Evolutionary conservation across 2,329 filamentous ascomycete genomes (phyloP).

Genomic region (Trichoderma simmonsii): DNA sequence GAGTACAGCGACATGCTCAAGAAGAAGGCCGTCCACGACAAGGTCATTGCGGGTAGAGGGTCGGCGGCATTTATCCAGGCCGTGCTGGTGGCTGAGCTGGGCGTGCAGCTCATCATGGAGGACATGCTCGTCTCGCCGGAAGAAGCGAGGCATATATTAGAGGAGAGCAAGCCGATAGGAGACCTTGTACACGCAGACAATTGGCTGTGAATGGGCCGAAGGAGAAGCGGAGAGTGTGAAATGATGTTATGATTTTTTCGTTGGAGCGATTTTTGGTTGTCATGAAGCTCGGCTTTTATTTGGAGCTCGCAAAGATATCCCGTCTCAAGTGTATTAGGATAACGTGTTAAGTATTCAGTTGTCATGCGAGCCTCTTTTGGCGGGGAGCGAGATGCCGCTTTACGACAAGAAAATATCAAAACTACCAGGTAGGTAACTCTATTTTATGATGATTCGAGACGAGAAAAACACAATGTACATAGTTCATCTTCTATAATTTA

Average conservation of each 20-base stretch:
- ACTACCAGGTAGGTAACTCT: background rate
- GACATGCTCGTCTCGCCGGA: constrained; percentile 47
- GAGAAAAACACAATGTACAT: background rate
- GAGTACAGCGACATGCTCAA: constrained; percentile 60
- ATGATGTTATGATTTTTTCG: background rate
- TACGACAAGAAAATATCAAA: background rate
- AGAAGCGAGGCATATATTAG: constrained; percentile 54
- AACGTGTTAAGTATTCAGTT: background rate
- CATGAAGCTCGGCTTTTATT: background rate
- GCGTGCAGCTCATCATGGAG: constrained; percentile 53
- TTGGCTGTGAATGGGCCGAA: constrained; percentile 19
- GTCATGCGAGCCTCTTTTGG: background rate
- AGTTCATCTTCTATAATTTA: background rate
- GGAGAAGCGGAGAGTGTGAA: background rate
- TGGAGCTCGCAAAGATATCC: background rate
- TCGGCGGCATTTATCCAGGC: constrained; percentile 67
- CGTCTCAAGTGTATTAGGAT: background rate
- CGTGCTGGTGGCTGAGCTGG: constrained; percentile 73
- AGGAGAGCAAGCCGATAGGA: constrained; percentile 65
- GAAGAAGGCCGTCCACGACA: constrained; percentile 59
- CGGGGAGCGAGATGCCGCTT: background rate
- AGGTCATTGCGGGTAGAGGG: constrained; percentile 63
- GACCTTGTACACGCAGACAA: constrained; percentile 63
- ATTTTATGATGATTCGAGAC: background rate
- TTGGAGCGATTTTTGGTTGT: background rate